phyloP scores from a whole-genome alignment of 2,329 filamentous ascomycete species.

The Arthrinium phaeospermum region DNA sequence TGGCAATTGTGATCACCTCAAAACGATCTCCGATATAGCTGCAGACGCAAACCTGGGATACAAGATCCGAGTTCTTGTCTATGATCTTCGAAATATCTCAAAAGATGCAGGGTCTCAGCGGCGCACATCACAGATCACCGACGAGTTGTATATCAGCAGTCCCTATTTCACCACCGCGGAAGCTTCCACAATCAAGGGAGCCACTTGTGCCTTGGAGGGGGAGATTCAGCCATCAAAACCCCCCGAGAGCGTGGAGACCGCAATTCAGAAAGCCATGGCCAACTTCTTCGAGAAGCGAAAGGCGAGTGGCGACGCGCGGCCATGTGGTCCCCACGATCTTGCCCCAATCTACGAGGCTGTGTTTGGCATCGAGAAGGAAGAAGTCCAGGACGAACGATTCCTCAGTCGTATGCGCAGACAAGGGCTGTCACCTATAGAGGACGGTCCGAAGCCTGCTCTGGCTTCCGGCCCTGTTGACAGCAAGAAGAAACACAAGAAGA shows the following conservation, averaged over 20 bases:
- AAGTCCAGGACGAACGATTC: slow-evolving; percentile 23
- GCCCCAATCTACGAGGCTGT: slow-evolving; percentile 25
- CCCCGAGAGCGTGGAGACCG: slow-evolving; percentile 27
- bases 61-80: background rate
- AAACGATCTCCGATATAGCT: background rate
- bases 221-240: background rate
- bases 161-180: background rate
- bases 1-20: too few relatives aligned
- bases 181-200: slow-evolving; percentile 4
- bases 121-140: background rate
- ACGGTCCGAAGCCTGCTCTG: background rate
- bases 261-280: slow-evolving; percentile 29
- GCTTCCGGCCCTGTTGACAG: background rate
- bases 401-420: slow-evolving; percentile 19
- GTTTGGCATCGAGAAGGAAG: slow-evolving; percentile 23
- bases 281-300: slow-evolving; percentile 36
- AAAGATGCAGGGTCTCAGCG: background rate
- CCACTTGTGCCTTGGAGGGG: background rate
- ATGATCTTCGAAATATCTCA: background rate
- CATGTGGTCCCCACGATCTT: slow-evolving; percentile 38
- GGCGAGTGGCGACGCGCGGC: slow-evolving; percentile 36
- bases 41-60: background rate
- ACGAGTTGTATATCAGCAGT: background rate
- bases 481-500: background rate
- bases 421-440: slow-evolving; percentile 1